phyloP scores from a whole-genome alignment of 768 basidiomycete genomes.

The Kwoniella sp. region DNA sequence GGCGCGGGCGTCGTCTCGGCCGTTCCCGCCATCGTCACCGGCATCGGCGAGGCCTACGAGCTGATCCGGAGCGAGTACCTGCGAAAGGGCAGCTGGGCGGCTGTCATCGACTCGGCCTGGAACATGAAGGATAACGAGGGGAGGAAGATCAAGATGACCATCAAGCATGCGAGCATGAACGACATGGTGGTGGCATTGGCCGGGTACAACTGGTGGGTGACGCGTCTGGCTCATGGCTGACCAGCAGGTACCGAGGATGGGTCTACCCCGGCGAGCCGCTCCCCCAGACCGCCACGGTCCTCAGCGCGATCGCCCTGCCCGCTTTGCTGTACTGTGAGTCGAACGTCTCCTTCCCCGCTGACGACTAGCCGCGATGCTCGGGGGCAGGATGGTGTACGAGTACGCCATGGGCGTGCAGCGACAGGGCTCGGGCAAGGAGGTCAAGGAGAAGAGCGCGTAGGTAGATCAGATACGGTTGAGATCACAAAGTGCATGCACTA shows the following conservation, averaged over 20 bases:
- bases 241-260: conserved; percentile 34
- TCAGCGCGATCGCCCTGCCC: conserved; percentile 35
- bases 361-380: conserved; percentile 36
- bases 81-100: conserved; percentile 32
- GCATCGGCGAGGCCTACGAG: conserved; percentile 46
- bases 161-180: conserved; percentile 45
- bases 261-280: conserved; percentile 24
- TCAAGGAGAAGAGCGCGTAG: conserved; percentile 30
- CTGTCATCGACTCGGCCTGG: conserved; percentile 26
- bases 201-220: conserved; percentile 29
- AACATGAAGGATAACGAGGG: conserved; percentile 32
- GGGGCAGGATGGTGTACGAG: conserved; percentile 46
- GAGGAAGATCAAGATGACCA: conserved; percentile 42
- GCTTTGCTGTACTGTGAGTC: conserved; percentile 37
- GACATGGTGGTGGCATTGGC: conserved; percentile 28
- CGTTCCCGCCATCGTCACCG: conserved; percentile 43
- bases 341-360: not conserved
- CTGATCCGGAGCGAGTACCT: conserved; percentile 29
- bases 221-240: not conserved
- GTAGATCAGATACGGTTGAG: too few species aligned
- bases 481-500: too few species aligned
- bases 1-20: conserved; percentile 42
- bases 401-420: conserved; percentile 48
- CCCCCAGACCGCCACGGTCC: conserved; percentile 23
- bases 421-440: conserved; percentile 41